Evolutionary conservation across 2,329 filamentous ascomycete genomes (phyloP), one percentile per base, ranked within the genome.

Genomic region (Anthostomella pinea): DNA sequence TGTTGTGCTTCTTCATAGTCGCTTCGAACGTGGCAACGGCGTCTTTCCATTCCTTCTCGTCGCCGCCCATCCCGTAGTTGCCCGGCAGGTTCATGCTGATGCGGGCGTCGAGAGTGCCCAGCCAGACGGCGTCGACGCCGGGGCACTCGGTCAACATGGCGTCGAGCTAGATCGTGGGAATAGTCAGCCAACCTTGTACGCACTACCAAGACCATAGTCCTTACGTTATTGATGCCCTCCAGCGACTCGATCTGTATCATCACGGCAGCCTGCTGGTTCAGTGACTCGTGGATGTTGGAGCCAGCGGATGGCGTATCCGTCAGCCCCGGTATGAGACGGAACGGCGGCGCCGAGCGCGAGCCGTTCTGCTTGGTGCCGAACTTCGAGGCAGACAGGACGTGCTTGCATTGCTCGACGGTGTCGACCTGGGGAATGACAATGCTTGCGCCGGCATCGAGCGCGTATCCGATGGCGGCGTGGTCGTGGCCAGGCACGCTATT

Each of bases 201-300:
- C n/a, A n/a, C n/a, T n/a, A n/a, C n/a, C n/a, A n/a, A n/a, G n/a
- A n/a, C n/a, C n/a, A n/a, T n/a, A n/a, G n/a, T n/a, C n/a, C n/a
- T n/a, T n/a, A n/a, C n/a, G 49, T 73, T 72, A 34, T 66, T 51
- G 39, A 72, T 56, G 27, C 60, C 69, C 33, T 60, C 53, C 4
- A 65, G 46, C 1, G 60, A 55, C 51, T 73, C 70, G 24, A 72
- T 67, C 49, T 73, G 69, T 30, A 72, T 68, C 56, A 71, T 65
- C 39, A 73, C 53, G 29, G 69, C 69, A 1, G 69, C 68, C 50
- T 71, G 69, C 33, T 66, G 49, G 51, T 73, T 72, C 19, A 69
- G 33, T 42, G 62, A 65, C 41, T 63, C 51, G 40, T 61, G 59
- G 6, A 70, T 39, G 19, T 64, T 58, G 4, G 52, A 40, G n/a